A percentile compares a stretch with the other conserved stretches of the same genome.
Evolutionary conservation across 2,329 filamentous ascomycete species (phyloP).

Genomic region (Domatiomyces globalis): DNA sequence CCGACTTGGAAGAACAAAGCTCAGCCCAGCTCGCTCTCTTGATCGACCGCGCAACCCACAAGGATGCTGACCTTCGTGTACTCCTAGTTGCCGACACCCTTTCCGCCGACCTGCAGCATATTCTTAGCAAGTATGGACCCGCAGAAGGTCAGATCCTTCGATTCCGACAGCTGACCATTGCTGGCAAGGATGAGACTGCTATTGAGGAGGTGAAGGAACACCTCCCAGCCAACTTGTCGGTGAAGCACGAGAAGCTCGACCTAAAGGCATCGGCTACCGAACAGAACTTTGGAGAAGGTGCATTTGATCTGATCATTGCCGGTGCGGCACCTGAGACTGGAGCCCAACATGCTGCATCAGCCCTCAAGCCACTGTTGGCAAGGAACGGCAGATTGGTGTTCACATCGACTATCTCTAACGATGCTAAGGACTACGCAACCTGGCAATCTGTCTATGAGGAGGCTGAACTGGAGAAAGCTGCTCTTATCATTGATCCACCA

Average conservation of each 20-base stretch:
- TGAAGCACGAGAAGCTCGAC: constrained; percentile 4
- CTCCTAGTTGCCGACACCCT: neutral
- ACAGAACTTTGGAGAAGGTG: constrained; percentile 8
- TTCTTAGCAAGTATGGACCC: neutral
- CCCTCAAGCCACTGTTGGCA: constrained; percentile 20
- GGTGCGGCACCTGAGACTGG: constrained; percentile 20
- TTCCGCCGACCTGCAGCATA: neutral
- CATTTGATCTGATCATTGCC: constrained; percentile 23
- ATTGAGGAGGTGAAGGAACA: neutral
- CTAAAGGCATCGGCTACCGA: constrained; percentile 1
- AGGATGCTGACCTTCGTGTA: neutral
- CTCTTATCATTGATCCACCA: too few species aligned
- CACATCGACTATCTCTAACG: constrained; percentile 17
- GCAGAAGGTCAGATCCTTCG: neutral
- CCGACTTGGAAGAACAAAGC: neutral
- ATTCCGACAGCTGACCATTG: neutral
- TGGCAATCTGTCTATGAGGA: too few species aligned
- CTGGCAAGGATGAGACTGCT: neutral
- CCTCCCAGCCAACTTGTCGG: neutral
- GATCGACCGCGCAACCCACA: neutral
- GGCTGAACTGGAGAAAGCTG: too few species aligned
- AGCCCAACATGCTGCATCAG: constrained; percentile 1
- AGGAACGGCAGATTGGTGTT: constrained; percentile 21
- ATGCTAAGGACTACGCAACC: constrained; percentile 16
- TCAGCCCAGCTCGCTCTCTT: neutral